These are phyloP conservation scores for Entamoeba histolytica DNA, from an alignment of 208 protist genomes.

Conservation along the genomic window DNA sequence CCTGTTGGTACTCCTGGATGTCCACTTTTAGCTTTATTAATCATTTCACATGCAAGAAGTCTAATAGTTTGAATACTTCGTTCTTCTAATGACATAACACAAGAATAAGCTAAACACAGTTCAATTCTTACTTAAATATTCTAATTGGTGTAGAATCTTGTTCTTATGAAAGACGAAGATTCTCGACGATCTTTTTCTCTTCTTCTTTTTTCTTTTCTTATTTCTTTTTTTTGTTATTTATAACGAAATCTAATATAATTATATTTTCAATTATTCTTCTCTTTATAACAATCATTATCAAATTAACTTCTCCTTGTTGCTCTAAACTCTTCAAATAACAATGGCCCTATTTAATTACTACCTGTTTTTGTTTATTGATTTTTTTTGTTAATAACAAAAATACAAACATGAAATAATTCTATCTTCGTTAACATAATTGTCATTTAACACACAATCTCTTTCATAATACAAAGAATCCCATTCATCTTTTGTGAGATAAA, in stretches of 20 bases:
- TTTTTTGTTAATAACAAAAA: not conserved
- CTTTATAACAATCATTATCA: not conserved
- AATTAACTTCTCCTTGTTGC: not conserved
- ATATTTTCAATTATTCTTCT: no score
- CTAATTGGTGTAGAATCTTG: no score
- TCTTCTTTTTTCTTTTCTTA: no score
- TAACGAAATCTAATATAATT: no score
- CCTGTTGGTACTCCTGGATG: slow-evolving; percentile 25
- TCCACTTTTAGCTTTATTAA: slow-evolving; percentile 21
- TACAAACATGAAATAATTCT: not conserved
- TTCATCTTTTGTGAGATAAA: not conserved
- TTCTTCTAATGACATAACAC: not conserved
- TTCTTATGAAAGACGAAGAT: no score
- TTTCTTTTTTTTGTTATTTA: no score
- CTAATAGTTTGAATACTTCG: slow-evolving; percentile 11
- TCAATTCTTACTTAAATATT: no score
- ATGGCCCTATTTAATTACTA: not conserved
- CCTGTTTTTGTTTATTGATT: not conserved
- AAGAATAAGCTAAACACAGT: no score
- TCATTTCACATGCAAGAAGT: slow-evolving; percentile 11
- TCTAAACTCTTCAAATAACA: not conserved
- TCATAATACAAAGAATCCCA: not conserved
- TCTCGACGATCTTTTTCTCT: no score
- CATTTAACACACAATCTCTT: not conserved
- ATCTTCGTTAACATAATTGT: not conserved